Percentiles rank a stretch among this genome's conserved stretches.
These are phyloP conservation scores for Sporothrix curviconia DNA, from an alignment of 2,329 filamentous ascomycete species.

Conservation along the genomic window DNA sequence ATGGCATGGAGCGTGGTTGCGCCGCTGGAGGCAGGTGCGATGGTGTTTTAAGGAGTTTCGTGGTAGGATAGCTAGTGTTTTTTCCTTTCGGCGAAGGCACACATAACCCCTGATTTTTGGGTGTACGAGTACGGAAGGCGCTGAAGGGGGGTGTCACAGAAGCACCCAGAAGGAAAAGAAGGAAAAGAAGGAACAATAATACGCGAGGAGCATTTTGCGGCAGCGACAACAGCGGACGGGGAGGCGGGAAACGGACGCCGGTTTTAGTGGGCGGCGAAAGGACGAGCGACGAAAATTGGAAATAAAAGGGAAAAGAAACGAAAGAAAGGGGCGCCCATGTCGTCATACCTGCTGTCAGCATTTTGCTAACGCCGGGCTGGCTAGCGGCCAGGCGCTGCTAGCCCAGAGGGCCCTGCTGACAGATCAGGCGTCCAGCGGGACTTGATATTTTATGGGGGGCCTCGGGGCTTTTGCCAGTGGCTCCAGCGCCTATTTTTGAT, in stretches of 20 bases:
- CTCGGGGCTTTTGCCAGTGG: too few species aligned
- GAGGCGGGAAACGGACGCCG: conserved; percentile 12
- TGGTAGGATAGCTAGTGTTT: background rate
- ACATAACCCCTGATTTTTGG: background rate
- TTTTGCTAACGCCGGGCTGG: conserved; percentile 10
- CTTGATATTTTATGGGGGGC: too few species aligned
- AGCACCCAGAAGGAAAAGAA: background rate
- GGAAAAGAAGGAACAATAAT: background rate
- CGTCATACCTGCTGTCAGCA: conserved; percentile 13
- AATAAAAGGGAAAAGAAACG: background rate
- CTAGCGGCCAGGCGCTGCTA: background rate
- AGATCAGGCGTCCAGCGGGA: background rate
- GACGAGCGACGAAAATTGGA: background rate
- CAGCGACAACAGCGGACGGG: conserved; percentile 4
- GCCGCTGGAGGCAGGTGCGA: background rate
- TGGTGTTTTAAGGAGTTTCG: background rate
- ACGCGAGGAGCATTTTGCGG: too few species aligned
- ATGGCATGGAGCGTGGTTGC: too few species aligned
- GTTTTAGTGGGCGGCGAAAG: conserved; percentile 4
- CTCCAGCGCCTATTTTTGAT: too few species aligned
- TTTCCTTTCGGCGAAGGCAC: background rate
- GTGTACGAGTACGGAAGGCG: conserved; percentile 9
- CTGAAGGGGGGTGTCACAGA: background rate
- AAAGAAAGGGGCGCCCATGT: conserved; percentile 8
- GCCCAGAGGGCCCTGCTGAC: background rate